Evolutionary conservation across 768 basidiomycete species (phyloP), one percentile per base, ranked within the genome.

Genomic region (Terana coerulea): DNA sequence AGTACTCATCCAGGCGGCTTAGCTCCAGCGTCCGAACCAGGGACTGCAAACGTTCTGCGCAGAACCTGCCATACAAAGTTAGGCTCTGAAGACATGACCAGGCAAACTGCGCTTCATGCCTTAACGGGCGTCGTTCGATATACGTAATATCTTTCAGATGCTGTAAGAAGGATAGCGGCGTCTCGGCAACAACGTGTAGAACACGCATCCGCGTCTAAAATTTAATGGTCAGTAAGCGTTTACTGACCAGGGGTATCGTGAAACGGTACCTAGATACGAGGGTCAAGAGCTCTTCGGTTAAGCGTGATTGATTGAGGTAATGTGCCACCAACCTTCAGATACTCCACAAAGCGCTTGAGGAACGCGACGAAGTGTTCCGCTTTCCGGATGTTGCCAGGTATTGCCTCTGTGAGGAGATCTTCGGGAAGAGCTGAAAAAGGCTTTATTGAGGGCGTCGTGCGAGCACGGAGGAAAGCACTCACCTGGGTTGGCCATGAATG

Each of bases 311-410:
- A 28, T 29, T 15, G 24, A n/a, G 22, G 44, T 34, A 36, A 30
- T 3, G 31, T 41, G 33, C 28, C 29, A 37, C 61, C 15, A 45
- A 93, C 95, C 80, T 98, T 99, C 47, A 99, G 79, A 68, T 99
- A 99, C 71, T 99, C 97, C 22, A 99, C 93, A 63, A 99, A 97
- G 47, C 97, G 84, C 69, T 95, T 98, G 55, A 99, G 70, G 72
- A 99, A 99, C 0, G 97, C 95, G 14, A 98, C 92, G 61, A 99
- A 99, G 70, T 99, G 97, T 64, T 99, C 97, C 0, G 97, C 97
- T 67, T 98, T 97, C 40, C 97, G 80, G 53, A 99, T 99, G 62
- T 99, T 99, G 10, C 97, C 97, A 28, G 97, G 97, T 43, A 99
- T 80, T 5, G 97, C 95, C 71, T 99, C 97, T 47, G 85, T 87